Evolutionary conservation across 495 filamentous ascomycete species (phyloP).

Genomic region (Xylaria scruposa): DNA sequence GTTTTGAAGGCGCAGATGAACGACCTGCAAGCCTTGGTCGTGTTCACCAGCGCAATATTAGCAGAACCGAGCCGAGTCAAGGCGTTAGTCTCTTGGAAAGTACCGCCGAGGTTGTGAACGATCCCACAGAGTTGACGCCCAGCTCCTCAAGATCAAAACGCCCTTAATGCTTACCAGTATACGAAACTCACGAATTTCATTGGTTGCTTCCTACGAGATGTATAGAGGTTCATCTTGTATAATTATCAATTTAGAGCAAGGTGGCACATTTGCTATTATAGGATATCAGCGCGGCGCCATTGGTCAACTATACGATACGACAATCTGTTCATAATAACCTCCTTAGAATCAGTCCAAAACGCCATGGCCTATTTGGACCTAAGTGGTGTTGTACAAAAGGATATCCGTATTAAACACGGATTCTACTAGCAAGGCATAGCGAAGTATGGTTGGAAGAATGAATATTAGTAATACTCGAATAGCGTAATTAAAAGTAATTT

Average conservation of each 20-base stretch:
- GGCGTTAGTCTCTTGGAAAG: constrained; percentile 49
- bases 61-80: constrained; percentile 58
- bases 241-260: constrained; percentile 27
- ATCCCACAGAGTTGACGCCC: constrained; percentile 34
- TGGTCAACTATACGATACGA: constrained; percentile 21
- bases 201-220: constrained; percentile 37
- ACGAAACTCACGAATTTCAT: constrained; percentile 40
- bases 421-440: constrained; percentile 6
- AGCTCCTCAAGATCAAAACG: constrained; percentile 32
- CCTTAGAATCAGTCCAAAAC: not conserved
- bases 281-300: constrained; percentile 30
- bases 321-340: constrained; percentile 13
- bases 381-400: constrained; percentile 8
- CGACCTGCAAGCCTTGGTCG: constrained; percentile 72
- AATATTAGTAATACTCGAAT: constrained; percentile 15
- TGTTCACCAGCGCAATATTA: constrained; percentile 73
- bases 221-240: constrained; percentile 34
- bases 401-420: not conserved
- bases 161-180: constrained; percentile 21
- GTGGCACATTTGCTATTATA: constrained; percentile 23
- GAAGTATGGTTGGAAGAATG: constrained; percentile 21
- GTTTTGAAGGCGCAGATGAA: constrained; percentile 47
- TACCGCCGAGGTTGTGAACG: constrained; percentile 59
- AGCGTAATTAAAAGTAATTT: constrained; percentile 7
- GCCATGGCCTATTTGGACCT: not conserved